Conservation (phyloP, 148 eudicot species). For the Cornus controversa region DNA sequence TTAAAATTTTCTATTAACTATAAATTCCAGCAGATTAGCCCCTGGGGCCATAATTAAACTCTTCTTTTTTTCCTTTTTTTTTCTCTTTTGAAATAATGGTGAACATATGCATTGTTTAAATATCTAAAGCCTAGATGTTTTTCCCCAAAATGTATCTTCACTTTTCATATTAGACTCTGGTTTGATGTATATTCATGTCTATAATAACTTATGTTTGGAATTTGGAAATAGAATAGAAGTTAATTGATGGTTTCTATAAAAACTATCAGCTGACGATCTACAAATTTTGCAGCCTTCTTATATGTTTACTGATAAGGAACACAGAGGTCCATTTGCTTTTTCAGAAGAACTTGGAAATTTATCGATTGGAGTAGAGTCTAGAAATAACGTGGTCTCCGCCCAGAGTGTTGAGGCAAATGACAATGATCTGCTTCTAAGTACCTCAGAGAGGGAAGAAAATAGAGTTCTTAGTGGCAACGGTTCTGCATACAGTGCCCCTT, state of each 20-base stretch:
- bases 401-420: constrained; percentile 89
- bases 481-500: constrained; percentile 68
- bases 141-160: background rate
- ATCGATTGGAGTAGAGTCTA: constrained; percentile 62
- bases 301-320: constrained; percentile 97
- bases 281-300: constrained; percentile 84
- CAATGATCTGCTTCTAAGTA: constrained; percentile 75
- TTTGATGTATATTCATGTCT: background rate
- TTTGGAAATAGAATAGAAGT: too few relatives aligned
- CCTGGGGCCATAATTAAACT: background rate
- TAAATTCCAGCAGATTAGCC: constrained; percentile 1
- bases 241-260: too few relatives aligned
- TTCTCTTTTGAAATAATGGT: background rate
- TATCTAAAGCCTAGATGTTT: too few relatives aligned
- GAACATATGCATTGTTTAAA: background rate
- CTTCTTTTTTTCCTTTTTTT: background rate
- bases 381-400: constrained; percentile 44
- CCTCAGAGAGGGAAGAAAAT: constrained; percentile 78
- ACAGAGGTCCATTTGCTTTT: constrained; percentile 93
- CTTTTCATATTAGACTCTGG: background rate
- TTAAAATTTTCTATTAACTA: too few relatives aligned
- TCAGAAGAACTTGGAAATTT: constrained; percentile 78
- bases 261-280: background rate
- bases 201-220: background rate
- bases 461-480: constrained; percentile 50